Evolutionary conservation across 495 filamentous ascomycete genomes (phyloP).

Genomic region (Aspergillus affinis): DNA sequence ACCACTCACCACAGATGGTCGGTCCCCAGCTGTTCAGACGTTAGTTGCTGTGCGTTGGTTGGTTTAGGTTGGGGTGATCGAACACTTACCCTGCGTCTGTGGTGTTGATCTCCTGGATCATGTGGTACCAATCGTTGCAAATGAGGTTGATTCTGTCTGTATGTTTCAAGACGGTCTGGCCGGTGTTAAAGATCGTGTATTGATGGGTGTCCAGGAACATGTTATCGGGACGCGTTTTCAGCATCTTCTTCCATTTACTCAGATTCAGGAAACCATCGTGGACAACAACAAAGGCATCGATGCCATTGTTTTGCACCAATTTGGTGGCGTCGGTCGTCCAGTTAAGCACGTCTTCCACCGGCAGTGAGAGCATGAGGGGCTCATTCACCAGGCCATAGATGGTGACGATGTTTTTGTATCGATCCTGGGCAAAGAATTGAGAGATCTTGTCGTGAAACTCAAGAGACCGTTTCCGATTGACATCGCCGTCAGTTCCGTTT

Average conservation of each 20-base stretch:
- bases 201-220: conserved; percentile 91
- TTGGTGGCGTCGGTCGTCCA: conserved; percentile 68
- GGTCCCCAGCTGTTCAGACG: conserved; percentile 68
- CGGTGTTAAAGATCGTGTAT: conserved; percentile 84
- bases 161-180: conserved; percentile 71
- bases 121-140: conserved; percentile 79
- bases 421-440: conserved; percentile 79
- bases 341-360: conserved; percentile 56
- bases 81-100: conserved; percentile 62
- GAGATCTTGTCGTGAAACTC: conserved; percentile 79
- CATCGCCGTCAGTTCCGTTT: conserved; percentile 62
- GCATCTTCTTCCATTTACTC: conserved; percentile 71
- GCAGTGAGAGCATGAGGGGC: conserved; percentile 70
- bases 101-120: conserved; percentile 69
- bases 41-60: conserved; percentile 13
- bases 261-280: conserved; percentile 85
- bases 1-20: conserved; percentile 97
- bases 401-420: conserved; percentile 79
- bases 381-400: conserved; percentile 90
- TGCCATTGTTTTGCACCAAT: conserved; percentile 67
- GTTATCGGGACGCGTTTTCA: conserved; percentile 47
- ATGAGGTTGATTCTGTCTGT: conserved; percentile 76
- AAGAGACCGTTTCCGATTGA: conserved; percentile 73
- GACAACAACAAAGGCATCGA: conserved; percentile 66
- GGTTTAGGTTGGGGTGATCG: no score